Evolutionary conservation across 192 early-diverging fungal genomes (phyloP), one percentile per base, ranked within the genome.

Genomic region (Backusella circina): DNA sequence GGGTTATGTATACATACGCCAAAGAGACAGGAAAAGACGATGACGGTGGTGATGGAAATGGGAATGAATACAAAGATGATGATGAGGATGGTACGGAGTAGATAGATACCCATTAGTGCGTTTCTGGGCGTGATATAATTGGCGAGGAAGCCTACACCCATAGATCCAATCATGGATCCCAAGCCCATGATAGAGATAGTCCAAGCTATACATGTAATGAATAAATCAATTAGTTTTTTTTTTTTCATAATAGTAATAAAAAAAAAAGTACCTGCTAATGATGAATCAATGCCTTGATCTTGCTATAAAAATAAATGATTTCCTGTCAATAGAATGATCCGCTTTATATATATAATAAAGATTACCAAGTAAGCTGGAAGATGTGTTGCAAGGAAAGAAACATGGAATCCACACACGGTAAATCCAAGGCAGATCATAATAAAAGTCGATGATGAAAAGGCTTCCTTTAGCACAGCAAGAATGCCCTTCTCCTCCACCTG

Each of bases 341-440:
- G 21, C 3, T 5, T 26, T 23, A 21, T 54, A 9, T 67, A 4
- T 28, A 41, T 39, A 35, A 18, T 9, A 73, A 16, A 75, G 12
- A 3, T 28, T 74, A 79, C 72, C 72, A 81, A 57, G 37, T 82
- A 82, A 0, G 81, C 81, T 18, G 81, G 81, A n/a, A 82, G 36
- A 73, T 82, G 76, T 3, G 81, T 79, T 26, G 73, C 65, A n/a
- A 82, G 54, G 69, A 82, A 82, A 31, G 74, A 50, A n/a, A 82
- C 71, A 73, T 82, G 81, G 57, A 76, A 82, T 8, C 81, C 81
- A 66, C 81, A 82, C 13, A 79, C 77, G 16, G 28, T 65, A 65
- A 82, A 82, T 12, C 74, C 81, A 36, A 75, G 35, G 18, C 70
- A 69, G 31, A 82, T 75, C 47, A 82, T 50, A 35, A 71, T 57